Conservation (phyloP, 2,329 filamentous ascomycete species). For the Xylaria sp. region DNA sequence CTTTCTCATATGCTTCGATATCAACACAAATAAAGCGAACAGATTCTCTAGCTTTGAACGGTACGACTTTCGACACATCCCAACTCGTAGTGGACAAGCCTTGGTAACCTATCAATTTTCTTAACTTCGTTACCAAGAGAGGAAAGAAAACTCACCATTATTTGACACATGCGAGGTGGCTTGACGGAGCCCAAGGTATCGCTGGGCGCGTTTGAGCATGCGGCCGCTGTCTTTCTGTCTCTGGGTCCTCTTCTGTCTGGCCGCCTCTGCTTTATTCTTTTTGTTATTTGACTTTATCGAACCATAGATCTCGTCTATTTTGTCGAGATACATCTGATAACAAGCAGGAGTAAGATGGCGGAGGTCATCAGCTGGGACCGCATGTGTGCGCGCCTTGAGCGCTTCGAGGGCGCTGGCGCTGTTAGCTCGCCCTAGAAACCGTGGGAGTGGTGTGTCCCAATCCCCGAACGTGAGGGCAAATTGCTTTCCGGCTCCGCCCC, state of each 20-base stretch:
- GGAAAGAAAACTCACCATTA: constrained; percentile 13
- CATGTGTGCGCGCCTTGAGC: constrained; percentile 49
- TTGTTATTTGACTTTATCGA: constrained; percentile 57
- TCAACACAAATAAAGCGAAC: constrained; percentile 83
- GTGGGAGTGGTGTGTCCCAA: constrained; percentile 70
- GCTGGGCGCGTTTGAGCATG: constrained; percentile 71
- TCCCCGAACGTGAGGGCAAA: constrained; percentile 72
- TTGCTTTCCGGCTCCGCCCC: constrained; percentile 58
- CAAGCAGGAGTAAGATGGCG: constrained; percentile 50
- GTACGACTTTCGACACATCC: constrained; percentile 53
- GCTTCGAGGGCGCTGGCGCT: constrained; percentile 52
- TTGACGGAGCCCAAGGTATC: constrained; percentile 73
- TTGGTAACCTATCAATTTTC: constrained; percentile 15
- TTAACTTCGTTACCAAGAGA: neutral
- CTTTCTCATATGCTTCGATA: constrained; percentile 80
- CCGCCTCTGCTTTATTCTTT: constrained; percentile 58
- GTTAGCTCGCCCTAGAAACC: constrained; percentile 70
- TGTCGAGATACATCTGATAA: constrained; percentile 61
- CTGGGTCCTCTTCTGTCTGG: constrained; percentile 57
- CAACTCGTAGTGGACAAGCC: constrained; percentile 51
- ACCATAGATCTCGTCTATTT: constrained; percentile 62
- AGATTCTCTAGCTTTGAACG: constrained; percentile 60
- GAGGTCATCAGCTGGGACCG: constrained; percentile 53
- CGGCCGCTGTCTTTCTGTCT: constrained; percentile 63
- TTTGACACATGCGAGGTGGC: constrained; percentile 17